Evolutionary conservation across 1,284 basidiomycete species (phyloP).

Genomic region (Malassezia dermatis): DNA sequence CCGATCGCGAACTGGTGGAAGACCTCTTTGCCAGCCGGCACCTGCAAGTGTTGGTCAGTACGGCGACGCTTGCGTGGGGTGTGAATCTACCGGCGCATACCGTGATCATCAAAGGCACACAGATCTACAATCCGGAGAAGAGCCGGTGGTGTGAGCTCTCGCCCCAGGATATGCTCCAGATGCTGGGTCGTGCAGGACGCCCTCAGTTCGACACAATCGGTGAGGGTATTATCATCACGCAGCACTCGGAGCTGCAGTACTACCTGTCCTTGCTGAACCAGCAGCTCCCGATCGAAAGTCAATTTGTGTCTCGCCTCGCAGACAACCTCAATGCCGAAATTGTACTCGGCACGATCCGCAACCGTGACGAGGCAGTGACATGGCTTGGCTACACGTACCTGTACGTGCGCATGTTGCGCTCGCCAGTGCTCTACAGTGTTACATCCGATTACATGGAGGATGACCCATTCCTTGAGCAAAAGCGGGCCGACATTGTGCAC

Average conservation of each 20-base stretch:
- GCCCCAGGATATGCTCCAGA: conserved; percentile 92
- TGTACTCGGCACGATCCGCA: conserved; percentile 86
- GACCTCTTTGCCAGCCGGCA: conserved; percentile 87
- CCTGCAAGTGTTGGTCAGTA: conserved; percentile 89
- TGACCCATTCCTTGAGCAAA: conserved; percentile 74
- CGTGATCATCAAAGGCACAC: conserved; percentile 98
- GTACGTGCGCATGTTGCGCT: conserved; percentile 91
- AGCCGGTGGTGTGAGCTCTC: conserved; percentile 94
- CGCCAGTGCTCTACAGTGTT: conserved; percentile 79
- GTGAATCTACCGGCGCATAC: conserved; percentile 96
- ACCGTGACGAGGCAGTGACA: conserved; percentile 85
- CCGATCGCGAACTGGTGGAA: conserved; percentile 84
- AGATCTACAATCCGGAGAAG: conserved; percentile 98
- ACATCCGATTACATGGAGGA: conserved; percentile 82
- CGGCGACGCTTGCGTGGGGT: conserved; percentile 97
- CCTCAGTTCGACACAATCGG: conserved; percentile 96
- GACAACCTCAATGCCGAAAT: conserved; percentile 98
- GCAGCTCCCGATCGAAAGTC: conserved; percentile 74
- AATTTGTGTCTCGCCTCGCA: conserved; percentile 81
- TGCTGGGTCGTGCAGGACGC: conserved; percentile 94
- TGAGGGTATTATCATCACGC: conserved; percentile 97
- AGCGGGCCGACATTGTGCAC: conserved; percentile 83
- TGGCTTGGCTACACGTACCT: conserved; percentile 56
- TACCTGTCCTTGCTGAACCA: conserved; percentile 53
- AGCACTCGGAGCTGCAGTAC: conserved; percentile 91